Evolutionary conservation across 2,329 filamentous ascomycete species (phyloP).

Genomic region (Claviceps sp.): DNA sequence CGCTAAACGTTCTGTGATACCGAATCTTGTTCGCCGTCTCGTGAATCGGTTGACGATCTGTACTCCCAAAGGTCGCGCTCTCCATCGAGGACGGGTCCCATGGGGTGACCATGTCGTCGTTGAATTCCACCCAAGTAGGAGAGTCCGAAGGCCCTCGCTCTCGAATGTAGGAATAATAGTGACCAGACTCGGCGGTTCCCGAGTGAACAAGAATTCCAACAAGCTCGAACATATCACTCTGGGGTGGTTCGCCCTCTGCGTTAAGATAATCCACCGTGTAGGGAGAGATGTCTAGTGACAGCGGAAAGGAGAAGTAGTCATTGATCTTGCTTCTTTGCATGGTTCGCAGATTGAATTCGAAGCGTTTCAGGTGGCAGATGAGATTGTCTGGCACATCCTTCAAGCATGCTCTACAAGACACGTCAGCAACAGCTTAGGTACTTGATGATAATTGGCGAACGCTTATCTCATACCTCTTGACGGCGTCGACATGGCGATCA

Average conservation of each 20-base stretch:
- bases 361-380: constrained; percentile 87
- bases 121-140: constrained; percentile 76
- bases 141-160: constrained; percentile 48
- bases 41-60: constrained; percentile 35
- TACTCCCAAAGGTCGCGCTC: constrained; percentile 66
- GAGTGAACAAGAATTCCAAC: constrained; percentile 92
- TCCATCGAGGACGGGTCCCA: constrained; percentile 68
- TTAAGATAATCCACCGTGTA: constrained; percentile 83
- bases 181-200: constrained; percentile 83
- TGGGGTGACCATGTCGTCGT: constrained; percentile 67
- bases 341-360: constrained; percentile 66
- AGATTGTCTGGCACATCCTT: constrained; percentile 89
- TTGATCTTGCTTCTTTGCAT: constrained; percentile 87
- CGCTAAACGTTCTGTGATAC: constrained; percentile 65
- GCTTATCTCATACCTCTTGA: constrained; percentile 51
- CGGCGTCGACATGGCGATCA: constrained; percentile 77
- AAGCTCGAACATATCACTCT: constrained; percentile 72
- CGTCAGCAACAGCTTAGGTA: constrained; percentile 8
- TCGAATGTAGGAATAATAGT: constrained; percentile 93
- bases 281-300: constrained; percentile 69
- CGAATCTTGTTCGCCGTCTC: constrained; percentile 27
- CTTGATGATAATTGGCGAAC: background rate
- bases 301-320: constrained; percentile 81
- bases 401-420: constrained; percentile 56
- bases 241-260: constrained; percentile 33